These are phyloP conservation scores for Leccinum subspadiceum DNA, from an alignment of 1,284 basidiomycete species.

Conservation along the genomic window DNA sequence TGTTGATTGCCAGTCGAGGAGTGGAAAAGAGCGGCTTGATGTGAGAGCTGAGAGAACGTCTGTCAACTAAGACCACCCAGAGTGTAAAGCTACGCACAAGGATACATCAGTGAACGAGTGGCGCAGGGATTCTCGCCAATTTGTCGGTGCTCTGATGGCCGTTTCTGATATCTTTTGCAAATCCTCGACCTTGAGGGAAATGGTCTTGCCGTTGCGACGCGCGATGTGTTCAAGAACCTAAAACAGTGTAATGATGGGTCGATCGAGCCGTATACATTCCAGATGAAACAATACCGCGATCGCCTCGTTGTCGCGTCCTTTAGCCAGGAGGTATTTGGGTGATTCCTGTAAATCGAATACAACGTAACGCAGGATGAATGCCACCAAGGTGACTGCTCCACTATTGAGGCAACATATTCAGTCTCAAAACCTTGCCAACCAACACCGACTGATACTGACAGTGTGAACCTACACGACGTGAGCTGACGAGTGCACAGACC, in stretches of 20 bases:
- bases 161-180: slow-evolving; percentile 35
- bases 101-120: slow-evolving; percentile 41
- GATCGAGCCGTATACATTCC: background rate
- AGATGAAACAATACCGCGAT: slow-evolving; percentile 37
- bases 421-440: background rate
- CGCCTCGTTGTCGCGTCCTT: slow-evolving; percentile 57
- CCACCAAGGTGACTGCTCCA: slow-evolving; percentile 46
- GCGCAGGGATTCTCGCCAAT: slow-evolving; percentile 36
- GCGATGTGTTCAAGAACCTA: slow-evolving; percentile 51
- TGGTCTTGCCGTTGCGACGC: slow-evolving; percentile 47
- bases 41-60: slow-evolving; percentile 37
- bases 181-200: slow-evolving; percentile 45
- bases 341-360: slow-evolving; percentile 54
- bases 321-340: slow-evolving; percentile 57
- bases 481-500: background rate
- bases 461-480: slow-evolving; percentile 33
- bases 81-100: slow-evolving; percentile 28
- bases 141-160: slow-evolving; percentile 16
- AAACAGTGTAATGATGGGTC: background rate
- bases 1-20: slow-evolving; percentile 49
- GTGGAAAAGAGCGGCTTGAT: slow-evolving; percentile 52
- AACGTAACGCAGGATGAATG: slow-evolving; percentile 45
- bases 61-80: background rate
- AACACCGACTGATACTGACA: slow-evolving; percentile 32
- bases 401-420: slow-evolving; percentile 21